These are phyloP conservation scores for Adansonia gregorii DNA, from an alignment of 441 rosid genomes.

Conservation along the genomic window DNA sequence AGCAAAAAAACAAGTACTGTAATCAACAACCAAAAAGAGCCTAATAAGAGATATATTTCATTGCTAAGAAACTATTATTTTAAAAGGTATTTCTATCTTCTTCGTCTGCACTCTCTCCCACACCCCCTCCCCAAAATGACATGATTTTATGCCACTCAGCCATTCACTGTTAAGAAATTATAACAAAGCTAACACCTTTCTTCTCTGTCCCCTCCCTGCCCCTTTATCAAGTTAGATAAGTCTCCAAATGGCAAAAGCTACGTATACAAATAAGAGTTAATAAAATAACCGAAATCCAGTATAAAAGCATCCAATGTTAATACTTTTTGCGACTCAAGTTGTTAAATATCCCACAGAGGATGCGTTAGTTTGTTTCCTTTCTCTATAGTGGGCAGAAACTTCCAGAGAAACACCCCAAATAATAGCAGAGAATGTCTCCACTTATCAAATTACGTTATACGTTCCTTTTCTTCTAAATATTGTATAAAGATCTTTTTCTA, in stretches of 20 bases:
- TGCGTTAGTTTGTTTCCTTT: conserved; percentile 1
- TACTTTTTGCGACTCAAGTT: not conserved
- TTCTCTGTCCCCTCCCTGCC: not conserved
- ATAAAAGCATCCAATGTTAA: not conserved
- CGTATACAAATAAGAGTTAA: not conserved
- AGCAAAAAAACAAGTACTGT: not conserved
- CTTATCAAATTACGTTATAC: not conserved
- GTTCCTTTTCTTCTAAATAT: conserved; percentile 6
- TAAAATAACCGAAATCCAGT: not conserved
- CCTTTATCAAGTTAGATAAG: not conserved
- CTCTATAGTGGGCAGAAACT: not conserved
- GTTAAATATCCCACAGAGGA: not conserved
- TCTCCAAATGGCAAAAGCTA: not conserved
- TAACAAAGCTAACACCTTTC: not conserved
- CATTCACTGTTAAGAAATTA: not conserved
- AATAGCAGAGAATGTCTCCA: not conserved
- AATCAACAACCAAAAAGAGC: not conserved
- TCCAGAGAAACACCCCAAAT: not conserved
- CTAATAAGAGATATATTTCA: conserved; percentile 12
- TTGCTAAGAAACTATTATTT: conserved; percentile 14
- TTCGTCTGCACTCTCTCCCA: not conserved
- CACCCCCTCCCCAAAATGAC: not conserved
- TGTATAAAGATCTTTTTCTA: too few relatives aligned
- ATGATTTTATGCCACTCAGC: not conserved
- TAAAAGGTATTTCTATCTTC: not conserved